phyloP scores from a whole-genome alignment of 2,329 filamentous ascomycete species.

The Penicillium sp. region DNA sequence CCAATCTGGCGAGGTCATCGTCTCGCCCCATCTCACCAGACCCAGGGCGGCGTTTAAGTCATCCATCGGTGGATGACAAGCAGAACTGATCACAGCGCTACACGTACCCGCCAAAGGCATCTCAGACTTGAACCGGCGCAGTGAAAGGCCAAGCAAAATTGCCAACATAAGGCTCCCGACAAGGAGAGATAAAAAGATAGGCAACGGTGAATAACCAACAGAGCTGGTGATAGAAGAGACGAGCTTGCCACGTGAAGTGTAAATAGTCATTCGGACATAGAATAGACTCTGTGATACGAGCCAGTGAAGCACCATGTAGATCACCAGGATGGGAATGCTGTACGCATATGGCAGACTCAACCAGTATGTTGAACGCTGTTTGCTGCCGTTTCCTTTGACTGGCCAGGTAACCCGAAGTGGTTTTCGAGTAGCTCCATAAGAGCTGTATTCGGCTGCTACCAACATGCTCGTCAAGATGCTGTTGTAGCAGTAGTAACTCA shows the following conservation, averaged over 20 bases:
- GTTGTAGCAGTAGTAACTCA: conserved; percentile 38
- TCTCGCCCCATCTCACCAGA: conserved; percentile 3
- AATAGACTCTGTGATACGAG: conserved; percentile 49
- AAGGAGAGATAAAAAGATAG: conserved; percentile 7
- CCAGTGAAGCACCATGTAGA: conserved; percentile 46
- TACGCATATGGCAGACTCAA: conserved; percentile 43
- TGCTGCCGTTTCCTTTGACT: conserved; percentile 18
- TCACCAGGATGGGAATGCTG: conserved; percentile 31
- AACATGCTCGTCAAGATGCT: conserved; percentile 48
- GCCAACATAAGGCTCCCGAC: conserved; percentile 6
- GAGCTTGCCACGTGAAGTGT: conserved; percentile 10
- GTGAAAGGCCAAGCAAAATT: conserved; percentile 12
- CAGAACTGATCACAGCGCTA: conserved; percentile 36
- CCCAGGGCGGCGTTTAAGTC: neutral
- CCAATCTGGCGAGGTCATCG: neutral
- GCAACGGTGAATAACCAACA: conserved; percentile 7
- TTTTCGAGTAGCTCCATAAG: conserved; percentile 40
- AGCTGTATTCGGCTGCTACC: conserved; percentile 50
- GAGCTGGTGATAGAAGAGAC: neutral
- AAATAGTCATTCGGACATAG: conserved; percentile 32
- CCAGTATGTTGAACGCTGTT: conserved; percentile 47
- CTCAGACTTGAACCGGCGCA: conserved; percentile 16
- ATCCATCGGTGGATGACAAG: conserved; percentile 7
- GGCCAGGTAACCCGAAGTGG: conserved; percentile 47
- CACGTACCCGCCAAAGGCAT: conserved; percentile 31